phyloP scores from a whole-genome alignment of 1,284 basidiomycete species.

The Microbotryum saponariae region DNA sequence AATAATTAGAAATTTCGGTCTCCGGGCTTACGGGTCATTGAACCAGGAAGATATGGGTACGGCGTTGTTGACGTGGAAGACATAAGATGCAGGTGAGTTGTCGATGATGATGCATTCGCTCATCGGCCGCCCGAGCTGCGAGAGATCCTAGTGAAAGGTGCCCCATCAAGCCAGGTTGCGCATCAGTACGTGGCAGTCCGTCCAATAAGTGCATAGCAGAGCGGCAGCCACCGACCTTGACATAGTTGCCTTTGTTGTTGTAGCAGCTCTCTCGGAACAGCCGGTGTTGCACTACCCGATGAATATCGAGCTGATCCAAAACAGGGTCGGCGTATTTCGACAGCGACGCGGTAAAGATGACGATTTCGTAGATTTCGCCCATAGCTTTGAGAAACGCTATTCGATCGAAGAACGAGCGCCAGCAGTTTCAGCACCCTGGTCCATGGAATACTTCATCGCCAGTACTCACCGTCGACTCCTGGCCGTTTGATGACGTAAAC shows the following conservation, averaged over 20 bases:
- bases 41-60: constrained; percentile 99
- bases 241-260: constrained; percentile 98
- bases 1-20: neutral
- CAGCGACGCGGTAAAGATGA: constrained; percentile 94
- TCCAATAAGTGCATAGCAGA: neutral
- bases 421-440: neutral
- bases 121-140: constrained; percentile 88
- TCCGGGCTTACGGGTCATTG: constrained; percentile 50
- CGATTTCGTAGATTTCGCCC: constrained; percentile 97
- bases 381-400: constrained; percentile 80
- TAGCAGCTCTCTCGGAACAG: constrained; percentile 98
- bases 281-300: constrained; percentile 87
- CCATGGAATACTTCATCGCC: neutral
- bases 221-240: constrained; percentile 59
- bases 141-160: constrained; percentile 63
- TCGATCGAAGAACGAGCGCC: neutral
- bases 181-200: neutral
- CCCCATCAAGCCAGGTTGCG: neutral
- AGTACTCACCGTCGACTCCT: constrained; percentile 65
- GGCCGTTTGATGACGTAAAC: constrained; percentile 99
- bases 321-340: constrained; percentile 99
- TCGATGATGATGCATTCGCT: constrained; percentile 94
- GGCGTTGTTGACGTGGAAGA: constrained; percentile 98
- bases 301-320: constrained; percentile 87
- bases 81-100: constrained; percentile 97